Base-by-base conservation (phyloP, 768 basidiomycete species). In the Strobilomyces confusus region DNA sequence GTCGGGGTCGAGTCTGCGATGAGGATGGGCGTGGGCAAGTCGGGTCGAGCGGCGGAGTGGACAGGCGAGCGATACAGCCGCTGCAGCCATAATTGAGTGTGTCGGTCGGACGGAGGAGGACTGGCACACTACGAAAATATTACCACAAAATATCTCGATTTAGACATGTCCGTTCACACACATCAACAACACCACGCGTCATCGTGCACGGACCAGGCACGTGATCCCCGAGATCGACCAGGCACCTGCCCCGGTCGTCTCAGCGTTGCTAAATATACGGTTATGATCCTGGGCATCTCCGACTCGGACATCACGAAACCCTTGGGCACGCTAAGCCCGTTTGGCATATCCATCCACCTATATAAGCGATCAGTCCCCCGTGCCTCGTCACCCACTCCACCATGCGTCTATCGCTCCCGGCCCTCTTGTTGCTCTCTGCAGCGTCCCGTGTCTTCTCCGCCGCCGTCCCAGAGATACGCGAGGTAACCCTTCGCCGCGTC, bases 1-100 rank as follows among this genome's bases (percentile, higher is more conserved):
- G 40, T 64, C 63, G n/a, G 51, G 58, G 43, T 64, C 59, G 38
- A 3, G 38, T 29, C 29, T 29, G 29, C 5, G 29, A 5, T n/a
- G 38, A 5, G 48, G 1, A 38, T 57, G 60, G 20, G 62, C 58
- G 52, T 63, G 63, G 19, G 65, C 61, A 42, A 66, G 63, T 43
- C 65, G 59, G n/a, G 63, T 54, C 2, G 65, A 66, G 19, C 65
- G 65, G 48, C 65, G 65, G 49, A 63, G 65, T 42, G 65, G 63
- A 67, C 65, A 66, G 52, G 65, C 52, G 48, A 67, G 58, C 33
- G 62, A 63, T 51, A 67, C 40, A 52, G 63, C 63, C 55, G 66
- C 66, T 58, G 63, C 61, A 65, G 63, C 61, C 66, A 67, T 67
- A 58, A 57, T 29, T 33, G 34, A 47, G 43, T 40, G 32, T 49